Evolutionary conservation across 2,329 filamentous ascomycete species (phyloP).

Genomic region (Colletotrichum camelliae): DNA sequence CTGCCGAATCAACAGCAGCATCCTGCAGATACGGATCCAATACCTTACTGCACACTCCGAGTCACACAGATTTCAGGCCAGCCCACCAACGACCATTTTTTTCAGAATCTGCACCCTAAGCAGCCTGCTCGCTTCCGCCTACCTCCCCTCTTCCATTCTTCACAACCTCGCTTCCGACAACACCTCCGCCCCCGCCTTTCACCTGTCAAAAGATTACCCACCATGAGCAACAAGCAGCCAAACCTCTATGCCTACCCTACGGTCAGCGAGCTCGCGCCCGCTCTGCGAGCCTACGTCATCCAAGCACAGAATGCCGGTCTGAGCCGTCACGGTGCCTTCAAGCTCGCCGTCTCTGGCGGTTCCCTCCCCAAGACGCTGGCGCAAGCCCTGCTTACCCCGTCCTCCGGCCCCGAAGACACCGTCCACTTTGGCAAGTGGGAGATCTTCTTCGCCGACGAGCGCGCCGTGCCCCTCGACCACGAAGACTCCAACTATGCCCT

Average conservation of each 20-base stretch:
- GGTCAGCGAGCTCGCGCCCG: slow-evolving; percentile 72
- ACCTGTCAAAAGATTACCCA: slow-evolving; percentile 11
- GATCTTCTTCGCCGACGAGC: slow-evolving; percentile 98
- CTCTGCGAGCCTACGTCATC: slow-evolving; percentile 83
- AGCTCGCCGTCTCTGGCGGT: slow-evolving; percentile 91
- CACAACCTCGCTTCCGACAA: slow-evolving; percentile 14
- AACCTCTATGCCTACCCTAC: slow-evolving; percentile 83
- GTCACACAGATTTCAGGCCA: background rate
- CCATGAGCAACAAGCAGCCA: slow-evolving; percentile 61
- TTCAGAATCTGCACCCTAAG: background rate
- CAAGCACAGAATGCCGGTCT: slow-evolving; percentile 82
- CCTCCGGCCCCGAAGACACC: slow-evolving; percentile 59
- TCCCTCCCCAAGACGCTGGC: slow-evolving; percentile 90
- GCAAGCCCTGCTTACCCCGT: slow-evolving; percentile 74
- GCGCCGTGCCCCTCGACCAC: slow-evolving; percentile 89
- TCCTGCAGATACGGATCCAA: background rate
- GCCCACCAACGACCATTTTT: background rate
- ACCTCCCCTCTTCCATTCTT: background rate
- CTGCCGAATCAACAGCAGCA: background rate
- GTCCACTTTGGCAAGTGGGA: slow-evolving; percentile 89
- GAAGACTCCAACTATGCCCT: slow-evolving; percentile 93
- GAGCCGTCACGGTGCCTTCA: slow-evolving; percentile 82
- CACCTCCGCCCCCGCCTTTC: slow-evolving; percentile 12
- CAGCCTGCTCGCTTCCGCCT: background rate
- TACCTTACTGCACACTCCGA: background rate